These are phyloP conservation scores for Vanrija sp. DNA, from an alignment of 1,284 basidiomycete genomes.

Conservation along the genomic window DNA sequence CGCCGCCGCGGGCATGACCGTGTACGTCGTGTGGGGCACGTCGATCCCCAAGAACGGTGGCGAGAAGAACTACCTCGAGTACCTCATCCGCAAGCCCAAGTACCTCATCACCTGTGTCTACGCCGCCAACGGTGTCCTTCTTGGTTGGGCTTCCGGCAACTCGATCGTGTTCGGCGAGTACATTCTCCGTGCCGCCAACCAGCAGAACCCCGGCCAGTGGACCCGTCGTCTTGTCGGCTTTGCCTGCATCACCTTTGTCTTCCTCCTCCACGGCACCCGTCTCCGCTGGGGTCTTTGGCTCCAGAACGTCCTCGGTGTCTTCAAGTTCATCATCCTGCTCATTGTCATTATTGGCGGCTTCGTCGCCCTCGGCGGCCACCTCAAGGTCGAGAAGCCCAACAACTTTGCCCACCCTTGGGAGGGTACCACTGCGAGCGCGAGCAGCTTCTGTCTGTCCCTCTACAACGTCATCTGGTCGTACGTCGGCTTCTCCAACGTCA, in stretches of 20 bases:
- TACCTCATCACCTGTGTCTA: conserved; percentile 17
- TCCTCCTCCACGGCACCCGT: conserved; percentile 24
- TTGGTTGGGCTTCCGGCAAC: conserved; percentile 18
- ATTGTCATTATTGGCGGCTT: conserved; percentile 52
- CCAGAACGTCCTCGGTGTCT: conserved; percentile 8
- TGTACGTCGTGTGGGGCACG: conserved; percentile 25
- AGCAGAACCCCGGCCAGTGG: conserved; percentile 11
- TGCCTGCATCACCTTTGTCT: conserved; percentile 9
- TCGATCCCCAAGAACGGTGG: conserved; percentile 22
- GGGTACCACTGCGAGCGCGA: conserved; percentile 42
- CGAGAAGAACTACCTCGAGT: conserved; percentile 26
- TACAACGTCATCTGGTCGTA: conserved; percentile 23
- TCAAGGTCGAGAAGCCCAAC: conserved; percentile 52
- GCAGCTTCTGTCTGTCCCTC: conserved; percentile 5
- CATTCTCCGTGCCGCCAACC: conserved; percentile 14
- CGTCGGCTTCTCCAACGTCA: conserved; percentile 53
- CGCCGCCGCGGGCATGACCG: conserved; percentile 25
- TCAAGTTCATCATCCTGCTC: conserved; percentile 8
- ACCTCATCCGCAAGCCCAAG: conserved; percentile 13
- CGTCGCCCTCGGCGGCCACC: conserved; percentile 54
- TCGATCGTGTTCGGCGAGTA: conserved; percentile 17
- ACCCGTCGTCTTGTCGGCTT: conserved; percentile 11
- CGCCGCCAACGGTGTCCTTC: conserved; percentile 18
- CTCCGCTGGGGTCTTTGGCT: conserved; percentile 6
- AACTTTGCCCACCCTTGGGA: conserved; percentile 56